These are phyloP conservation scores for Periconia sp. DNA, from an alignment of 2,329 filamentous ascomycete genomes.

Conservation along the genomic window DNA sequence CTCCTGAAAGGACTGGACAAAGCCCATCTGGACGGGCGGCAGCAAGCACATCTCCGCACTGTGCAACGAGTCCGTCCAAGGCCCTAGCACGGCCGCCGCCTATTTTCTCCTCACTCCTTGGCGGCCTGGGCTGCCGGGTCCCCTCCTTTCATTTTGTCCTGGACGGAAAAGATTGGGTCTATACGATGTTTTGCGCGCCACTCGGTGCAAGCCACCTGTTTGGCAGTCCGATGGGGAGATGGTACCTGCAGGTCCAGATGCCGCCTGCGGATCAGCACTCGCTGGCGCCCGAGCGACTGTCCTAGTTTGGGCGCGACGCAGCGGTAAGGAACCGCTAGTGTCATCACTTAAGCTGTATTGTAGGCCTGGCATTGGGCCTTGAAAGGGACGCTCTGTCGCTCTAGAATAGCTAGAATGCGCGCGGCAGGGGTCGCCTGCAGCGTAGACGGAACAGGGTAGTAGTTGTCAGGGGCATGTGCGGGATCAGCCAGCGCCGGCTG, in stretches of 20 bases:
- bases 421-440: too few species aligned
- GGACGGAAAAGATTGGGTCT: background rate
- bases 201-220: constrained; percentile 3
- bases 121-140: constrained; percentile 10
- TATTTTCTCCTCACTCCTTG: too few species aligned
- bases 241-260: constrained; percentile 3
- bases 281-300: background rate
- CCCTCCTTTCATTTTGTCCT: constrained; percentile 10
- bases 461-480: too few species aligned
- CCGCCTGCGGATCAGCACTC: background rate
- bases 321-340: background rate
- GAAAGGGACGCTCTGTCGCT: background rate
- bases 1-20: constrained; percentile 7
- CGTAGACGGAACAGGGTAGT: too few species aligned
- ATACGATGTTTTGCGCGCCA: constrained; percentile 1
- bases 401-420: too few species aligned
- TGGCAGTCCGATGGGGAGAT: constrained; percentile 5
- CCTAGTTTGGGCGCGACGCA: too few species aligned
- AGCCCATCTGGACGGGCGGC: constrained; percentile 1
- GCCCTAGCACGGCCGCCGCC: too few species aligned
- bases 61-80: constrained; percentile 5
- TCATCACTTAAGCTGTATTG: background rate
- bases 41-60: constrained; percentile 9
- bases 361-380: background rate
- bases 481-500: too few species aligned